Conservation (phyloP, 78 protist species). For the Dictyostelium brefeldianum region DNA sequence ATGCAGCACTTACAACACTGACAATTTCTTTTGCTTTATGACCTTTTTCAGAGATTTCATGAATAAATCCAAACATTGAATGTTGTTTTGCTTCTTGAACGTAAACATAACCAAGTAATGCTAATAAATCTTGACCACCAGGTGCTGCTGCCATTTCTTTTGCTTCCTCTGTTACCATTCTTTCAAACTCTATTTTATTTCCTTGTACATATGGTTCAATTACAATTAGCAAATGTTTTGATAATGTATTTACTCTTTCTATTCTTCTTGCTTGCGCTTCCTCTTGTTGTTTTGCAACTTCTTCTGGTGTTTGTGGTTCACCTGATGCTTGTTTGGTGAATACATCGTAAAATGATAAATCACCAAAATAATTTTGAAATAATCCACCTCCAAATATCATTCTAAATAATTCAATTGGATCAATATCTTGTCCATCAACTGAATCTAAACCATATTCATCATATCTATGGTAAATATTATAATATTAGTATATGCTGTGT, state of each 20-base stretch:
- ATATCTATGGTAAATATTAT: not conserved
- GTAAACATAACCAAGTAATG: constrained; percentile 60
- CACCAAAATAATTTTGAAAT: constrained; percentile 73
- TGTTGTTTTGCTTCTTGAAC: constrained; percentile 75
- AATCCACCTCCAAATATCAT: constrained; percentile 73
- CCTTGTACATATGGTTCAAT: constrained; percentile 70
- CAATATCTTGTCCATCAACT: constrained; percentile 30
- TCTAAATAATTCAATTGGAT: constrained; percentile 64
- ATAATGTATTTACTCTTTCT: constrained; percentile 2
- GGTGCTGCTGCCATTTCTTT: constrained; percentile 69
- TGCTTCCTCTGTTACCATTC: constrained; percentile 22
- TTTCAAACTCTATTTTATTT: constrained; percentile 12
- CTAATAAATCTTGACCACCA: constrained; percentile 53
- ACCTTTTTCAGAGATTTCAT: constrained; percentile 66
- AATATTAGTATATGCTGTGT: not conserved
- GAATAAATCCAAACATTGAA: constrained; percentile 53
- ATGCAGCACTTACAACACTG: constrained; percentile 16
- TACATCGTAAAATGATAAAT: constrained; percentile 59
- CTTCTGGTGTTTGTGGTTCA: not conserved
- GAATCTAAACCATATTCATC: constrained; percentile 75
- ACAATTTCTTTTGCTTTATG: constrained; percentile 44
- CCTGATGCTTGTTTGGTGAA: constrained; percentile 1
- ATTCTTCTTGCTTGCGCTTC: not conserved
- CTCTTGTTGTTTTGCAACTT: not conserved
- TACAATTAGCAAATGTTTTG: constrained; percentile 33